Base-by-base conservation (phyloP, 352 stramenopile genomes). In the Thalassiosira pacifica region DNA sequence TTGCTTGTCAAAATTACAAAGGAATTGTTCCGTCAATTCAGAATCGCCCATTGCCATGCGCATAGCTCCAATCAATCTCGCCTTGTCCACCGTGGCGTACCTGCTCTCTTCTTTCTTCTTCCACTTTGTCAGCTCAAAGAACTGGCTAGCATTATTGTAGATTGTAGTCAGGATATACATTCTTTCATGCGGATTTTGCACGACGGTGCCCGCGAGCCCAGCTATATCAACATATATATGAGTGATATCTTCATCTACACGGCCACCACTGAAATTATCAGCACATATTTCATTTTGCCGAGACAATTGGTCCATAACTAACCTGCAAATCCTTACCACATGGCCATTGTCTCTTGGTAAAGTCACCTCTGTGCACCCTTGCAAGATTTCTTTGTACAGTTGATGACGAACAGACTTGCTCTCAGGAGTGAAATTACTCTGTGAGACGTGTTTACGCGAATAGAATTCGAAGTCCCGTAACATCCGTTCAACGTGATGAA, bases 251-350 rank as follows among this genome's bases (percentile, higher is more conserved):
- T 85, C 59, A 10, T 63, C 29, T 16, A 13, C 61, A 55, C 34
- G 52, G n/a, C 16, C 52, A 31, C 74, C 24, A 18, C 55, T 52
- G 19, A 45, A n/a, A n/a, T n/a, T 76, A 27, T 71, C 64, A 52
- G 60, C 11, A 67, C 42, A 81, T 24, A 52, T 45, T 26, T 82
- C 70, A 16, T 83, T 27, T 11, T 77, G 72, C 72, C 68, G 85
- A 27, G 75, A 65, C 19, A 90, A 75, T 32, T 79, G 73, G 19
- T 87, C 84, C 79, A 90, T 90, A 18, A 90, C 78, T 34, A 85
- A 78, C 29, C n/a, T 68, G 61, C 85, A 86, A 60, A 90, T 57
- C 42, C 85, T 76, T 13, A 83, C 37, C 22, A 87, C 75, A 64
- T 90, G 75, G 22, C 85, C 85, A 53, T 67, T 68, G 48, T 90